Percentiles rank a stretch among this genome's conserved stretches.
Conservation (phyloP, 257 asterid species). For the Solanum phureja region DNA sequence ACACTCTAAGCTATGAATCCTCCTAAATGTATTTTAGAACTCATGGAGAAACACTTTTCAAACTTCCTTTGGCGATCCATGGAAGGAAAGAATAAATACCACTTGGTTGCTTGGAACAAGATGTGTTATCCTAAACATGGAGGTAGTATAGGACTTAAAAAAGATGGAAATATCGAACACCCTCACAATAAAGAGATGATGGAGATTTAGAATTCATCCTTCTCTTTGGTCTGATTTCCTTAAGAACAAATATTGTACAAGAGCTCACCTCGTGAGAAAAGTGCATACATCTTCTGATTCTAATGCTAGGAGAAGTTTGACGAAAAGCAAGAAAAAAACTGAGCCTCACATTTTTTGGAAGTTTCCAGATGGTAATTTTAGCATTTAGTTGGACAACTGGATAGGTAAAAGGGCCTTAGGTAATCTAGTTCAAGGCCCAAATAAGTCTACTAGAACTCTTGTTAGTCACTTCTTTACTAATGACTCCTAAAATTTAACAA, state of each 20-base stretch:
- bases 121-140: not conserved
- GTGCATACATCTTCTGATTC: no score
- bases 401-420: no score
- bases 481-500: no score
- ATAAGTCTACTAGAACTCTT: not conserved
- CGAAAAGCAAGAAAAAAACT: no score
- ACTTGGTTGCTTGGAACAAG: not conserved
- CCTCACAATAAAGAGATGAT: not conserved
- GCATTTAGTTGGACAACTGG: no score
- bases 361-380: no score
- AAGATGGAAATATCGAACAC: not conserved
- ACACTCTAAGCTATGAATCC: not conserved
- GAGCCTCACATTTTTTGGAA: no score
- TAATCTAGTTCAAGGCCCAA: not conserved
- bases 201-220: not conserved
- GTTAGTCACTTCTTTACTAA: not conserved
- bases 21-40: not conserved
- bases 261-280: not conserved
- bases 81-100: not conserved
- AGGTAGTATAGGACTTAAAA: not conserved
- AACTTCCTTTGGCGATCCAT: not conserved
- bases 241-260: no score
- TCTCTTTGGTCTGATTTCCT: not conserved
- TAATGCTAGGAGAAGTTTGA: no score
- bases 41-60: not conserved